A percentile compares a stretch with the other conserved stretches of the same genome.
Evolutionary conservation across 2,329 filamentous ascomycete species (phyloP).

Genomic region (Pseudogymnoascus sp.): DNA sequence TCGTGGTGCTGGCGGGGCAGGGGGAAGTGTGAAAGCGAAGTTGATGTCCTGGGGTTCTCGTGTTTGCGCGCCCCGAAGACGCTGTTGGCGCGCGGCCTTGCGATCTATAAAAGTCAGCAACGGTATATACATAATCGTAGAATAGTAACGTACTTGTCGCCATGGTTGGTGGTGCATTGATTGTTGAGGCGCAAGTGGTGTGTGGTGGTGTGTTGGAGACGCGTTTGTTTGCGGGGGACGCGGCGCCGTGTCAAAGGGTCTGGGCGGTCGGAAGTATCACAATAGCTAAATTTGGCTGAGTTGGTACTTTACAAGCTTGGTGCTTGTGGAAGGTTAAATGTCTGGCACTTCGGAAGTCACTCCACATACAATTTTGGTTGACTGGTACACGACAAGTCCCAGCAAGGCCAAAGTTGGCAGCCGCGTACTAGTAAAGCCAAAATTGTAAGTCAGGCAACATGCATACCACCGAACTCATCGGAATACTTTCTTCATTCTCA

Average conservation of each 20-base stretch:
- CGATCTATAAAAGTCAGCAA: conserved; percentile 36
- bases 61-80: conserved; percentile 54
- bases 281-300: background rate
- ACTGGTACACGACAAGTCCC: no score
- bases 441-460: background rate
- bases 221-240: conserved; percentile 8
- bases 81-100: conserved; percentile 57
- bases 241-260: background rate
- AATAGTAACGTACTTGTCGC: background rate
- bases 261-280: background rate
- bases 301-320: background rate
- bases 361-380: background rate
- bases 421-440: background rate
- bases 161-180: conserved; percentile 3
- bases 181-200: background rate
- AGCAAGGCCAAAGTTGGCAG: no score
- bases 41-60: conserved; percentile 50
- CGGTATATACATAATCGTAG: background rate
- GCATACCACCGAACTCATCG: no score
- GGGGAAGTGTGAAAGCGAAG: conserved; percentile 48
- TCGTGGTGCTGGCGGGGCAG: conserved; percentile 25
- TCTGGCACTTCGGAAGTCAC: background rate
- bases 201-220: background rate
- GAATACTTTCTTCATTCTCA: background rate
- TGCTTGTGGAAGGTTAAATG: background rate